Percentiles rank a stretch among this genome's conserved stretches.
These are phyloP conservation scores for Ophiosphaerella herpotricha DNA, from an alignment of 2,329 filamentous ascomycete species.

Conservation along the genomic window DNA sequence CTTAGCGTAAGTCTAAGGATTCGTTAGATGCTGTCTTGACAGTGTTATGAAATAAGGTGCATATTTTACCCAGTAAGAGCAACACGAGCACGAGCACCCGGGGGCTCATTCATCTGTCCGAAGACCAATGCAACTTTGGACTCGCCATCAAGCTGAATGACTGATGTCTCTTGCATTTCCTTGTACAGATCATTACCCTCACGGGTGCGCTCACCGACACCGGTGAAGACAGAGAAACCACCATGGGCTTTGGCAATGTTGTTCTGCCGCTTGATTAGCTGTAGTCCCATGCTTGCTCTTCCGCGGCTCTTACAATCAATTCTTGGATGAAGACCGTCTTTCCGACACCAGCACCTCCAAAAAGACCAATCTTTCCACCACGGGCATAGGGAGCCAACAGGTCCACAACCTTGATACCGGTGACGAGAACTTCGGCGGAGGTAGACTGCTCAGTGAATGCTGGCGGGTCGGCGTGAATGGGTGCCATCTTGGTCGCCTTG, in stretches of 20 bases:
- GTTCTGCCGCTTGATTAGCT: slow-evolving; percentile 64
- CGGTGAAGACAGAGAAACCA: slow-evolving; percentile 99
- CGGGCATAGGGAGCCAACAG: slow-evolving; percentile 97
- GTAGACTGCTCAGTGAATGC: slow-evolving; percentile 95
- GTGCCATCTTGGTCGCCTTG: slow-evolving; percentile 83
- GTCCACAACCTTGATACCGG: slow-evolving; percentile 99
- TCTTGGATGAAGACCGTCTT: slow-evolving; percentile 99
- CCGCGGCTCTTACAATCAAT: slow-evolving; percentile 73
- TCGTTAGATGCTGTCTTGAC: neutral
- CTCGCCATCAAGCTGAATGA: slow-evolving; percentile 98
- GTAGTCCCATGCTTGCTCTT: neutral
- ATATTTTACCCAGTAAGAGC: slow-evolving; percentile 78
- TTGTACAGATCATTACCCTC: slow-evolving; percentile 99
- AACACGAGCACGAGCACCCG: slow-evolving; percentile 99
- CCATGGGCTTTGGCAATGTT: slow-evolving; percentile 99
- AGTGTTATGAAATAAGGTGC: neutral
- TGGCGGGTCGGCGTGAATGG: slow-evolving; percentile 95
- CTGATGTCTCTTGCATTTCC: slow-evolving; percentile 99
- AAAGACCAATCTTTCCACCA: slow-evolving; percentile 99
- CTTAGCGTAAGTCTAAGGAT: slow-evolving; percentile 44
- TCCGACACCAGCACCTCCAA: slow-evolving; percentile 99
- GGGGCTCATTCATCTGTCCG: slow-evolving; percentile 99
- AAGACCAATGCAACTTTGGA: slow-evolving; percentile 99
- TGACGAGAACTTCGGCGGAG: slow-evolving; percentile 92
- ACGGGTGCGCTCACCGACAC: slow-evolving; percentile 99